A percentile compares a stretch with the other conserved stretches of the same genome.
These are phyloP conservation scores for Claviceps capensis DNA, from an alignment of 2,329 filamentous ascomycete species.

Conservation along the genomic window DNA sequence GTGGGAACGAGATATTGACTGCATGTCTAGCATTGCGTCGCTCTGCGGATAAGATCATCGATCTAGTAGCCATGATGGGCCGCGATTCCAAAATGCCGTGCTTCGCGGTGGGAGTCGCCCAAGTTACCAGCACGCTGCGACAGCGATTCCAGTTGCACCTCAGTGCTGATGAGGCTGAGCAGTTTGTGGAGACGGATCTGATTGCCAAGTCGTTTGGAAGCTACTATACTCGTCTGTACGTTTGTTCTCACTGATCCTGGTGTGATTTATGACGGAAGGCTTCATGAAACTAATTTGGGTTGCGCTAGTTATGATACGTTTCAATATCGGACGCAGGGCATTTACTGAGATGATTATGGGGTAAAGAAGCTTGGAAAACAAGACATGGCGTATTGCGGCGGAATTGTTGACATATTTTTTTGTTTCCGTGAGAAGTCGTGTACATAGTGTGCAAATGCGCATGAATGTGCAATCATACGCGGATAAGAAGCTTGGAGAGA, in stretches of 20 bases:
- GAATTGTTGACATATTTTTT: not conserved
- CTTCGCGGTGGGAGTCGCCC: slow-evolving; percentile 59
- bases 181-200: slow-evolving; percentile 67
- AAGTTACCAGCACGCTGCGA: slow-evolving; percentile 54
- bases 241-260: slow-evolving; percentile 3
- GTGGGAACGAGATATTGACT: too few species aligned
- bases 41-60: slow-evolving; percentile 68
- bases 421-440: not conserved
- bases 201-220: slow-evolving; percentile 71
- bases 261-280: too few species aligned
- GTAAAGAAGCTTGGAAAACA: not conserved
- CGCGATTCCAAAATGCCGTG: slow-evolving; percentile 74
- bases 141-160: slow-evolving; percentile 72
- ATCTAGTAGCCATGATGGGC: slow-evolving; percentile 75
- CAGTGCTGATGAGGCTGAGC: slow-evolving; percentile 68
- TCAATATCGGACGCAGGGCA: slow-evolving; percentile 78
- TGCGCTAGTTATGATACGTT: slow-evolving; percentile 63
- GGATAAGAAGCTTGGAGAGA: not conserved
- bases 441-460: not conserved
- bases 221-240: slow-evolving; percentile 76
- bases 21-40: slow-evolving; percentile 47
- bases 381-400: not conserved
- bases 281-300: not conserved
- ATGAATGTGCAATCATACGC: too few species aligned
- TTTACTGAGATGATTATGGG: slow-evolving; percentile 42